Evolutionary conservation across 495 filamentous ascomycete species (phyloP).

Genomic region (Aspergillus saccharolyticus): DNA sequence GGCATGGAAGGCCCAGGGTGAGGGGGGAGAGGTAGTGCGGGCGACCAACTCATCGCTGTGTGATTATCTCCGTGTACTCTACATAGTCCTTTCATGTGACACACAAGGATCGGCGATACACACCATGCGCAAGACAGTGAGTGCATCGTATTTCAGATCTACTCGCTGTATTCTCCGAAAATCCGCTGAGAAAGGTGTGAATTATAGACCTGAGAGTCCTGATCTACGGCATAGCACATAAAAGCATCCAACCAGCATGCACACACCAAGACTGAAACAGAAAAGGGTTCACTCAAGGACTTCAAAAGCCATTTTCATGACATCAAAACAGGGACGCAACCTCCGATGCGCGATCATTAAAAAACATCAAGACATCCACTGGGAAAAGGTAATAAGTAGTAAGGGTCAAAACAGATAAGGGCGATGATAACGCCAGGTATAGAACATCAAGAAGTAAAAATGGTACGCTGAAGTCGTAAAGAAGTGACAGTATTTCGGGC

Average conservation of each 20-base stretch:
- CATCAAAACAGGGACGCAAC: slow-evolving; percentile 4
- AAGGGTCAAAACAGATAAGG: not conserved
- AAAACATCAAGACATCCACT: slow-evolving; percentile 18
- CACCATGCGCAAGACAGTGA: too few relatives aligned
- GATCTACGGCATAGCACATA: slow-evolving; percentile 1
- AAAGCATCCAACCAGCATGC: not conserved
- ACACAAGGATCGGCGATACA: too few relatives aligned
- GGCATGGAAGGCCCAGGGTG: too few relatives aligned
- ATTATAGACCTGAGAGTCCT: not conserved
- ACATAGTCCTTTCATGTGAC: too few relatives aligned
- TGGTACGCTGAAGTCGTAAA: slow-evolving; percentile 9
- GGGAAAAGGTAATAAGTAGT: slow-evolving; percentile 3
- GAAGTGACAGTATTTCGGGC: slow-evolving; percentile 6
- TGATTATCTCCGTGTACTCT: too few relatives aligned
- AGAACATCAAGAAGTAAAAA: slow-evolving; percentile 13
- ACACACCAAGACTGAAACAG: not conserved
- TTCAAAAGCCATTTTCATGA: slow-evolving; percentile 2
- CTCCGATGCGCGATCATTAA: slow-evolving; percentile 15
- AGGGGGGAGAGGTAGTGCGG: too few relatives aligned
- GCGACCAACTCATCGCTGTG: too few relatives aligned
- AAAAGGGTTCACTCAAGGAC: slow-evolving; percentile 11
- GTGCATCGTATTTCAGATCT: too few relatives aligned
- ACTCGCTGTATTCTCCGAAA: too few relatives aligned
- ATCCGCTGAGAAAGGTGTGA: not conserved
- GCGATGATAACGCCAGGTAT: slow-evolving; percentile 13